Evolutionary conservation across 805 yeast genomes (phyloP).

Genomic region (Starmerella davenportii): DNA sequence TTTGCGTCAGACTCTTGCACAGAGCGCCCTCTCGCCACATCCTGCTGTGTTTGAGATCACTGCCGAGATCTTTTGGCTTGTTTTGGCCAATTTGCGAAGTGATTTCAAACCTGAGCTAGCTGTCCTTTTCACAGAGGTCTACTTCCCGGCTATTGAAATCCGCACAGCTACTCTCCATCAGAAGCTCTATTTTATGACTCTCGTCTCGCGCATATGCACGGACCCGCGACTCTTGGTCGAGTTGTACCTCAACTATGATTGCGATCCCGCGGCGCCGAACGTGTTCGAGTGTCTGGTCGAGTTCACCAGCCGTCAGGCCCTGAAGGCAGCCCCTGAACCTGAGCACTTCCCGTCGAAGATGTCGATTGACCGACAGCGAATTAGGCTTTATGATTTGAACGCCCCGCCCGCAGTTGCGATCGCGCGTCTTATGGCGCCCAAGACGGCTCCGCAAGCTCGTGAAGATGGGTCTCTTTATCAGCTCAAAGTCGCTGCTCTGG

Average conservation of each 20-base stretch:
- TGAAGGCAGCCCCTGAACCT: constrained; percentile 54
- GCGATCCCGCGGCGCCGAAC: constrained; percentile 60
- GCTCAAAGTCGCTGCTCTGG: constrained; percentile 62
- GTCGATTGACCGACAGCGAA: constrained; percentile 31
- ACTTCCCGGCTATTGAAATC: constrained; percentile 85
- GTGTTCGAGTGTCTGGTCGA: constrained; percentile 70
- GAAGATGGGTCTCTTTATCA: constrained; percentile 58
- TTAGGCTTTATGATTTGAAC: constrained; percentile 44
- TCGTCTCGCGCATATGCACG: constrained; percentile 65
- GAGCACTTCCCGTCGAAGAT: constrained; percentile 37
- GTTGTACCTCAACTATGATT: constrained; percentile 85
- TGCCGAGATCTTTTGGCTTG: constrained; percentile 81
- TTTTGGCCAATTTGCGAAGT: constrained; percentile 63
- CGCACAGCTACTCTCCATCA: constrained; percentile 84
- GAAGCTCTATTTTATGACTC: constrained; percentile 63
- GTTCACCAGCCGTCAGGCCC: constrained; percentile 52
- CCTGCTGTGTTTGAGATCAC: constrained; percentile 86
- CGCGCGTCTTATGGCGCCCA: constrained; percentile 34
- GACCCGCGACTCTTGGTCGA: constrained; percentile 87
- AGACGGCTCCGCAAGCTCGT: constrained; percentile 11
- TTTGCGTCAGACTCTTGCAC: constrained; percentile 59
- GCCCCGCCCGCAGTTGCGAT: constrained; percentile 64
- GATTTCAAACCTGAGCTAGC: constrained; percentile 88
- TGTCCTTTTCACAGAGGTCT: constrained; percentile 79
- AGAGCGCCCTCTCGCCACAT: constrained; percentile 82